Base-by-base conservation (phyloP, 139 green algal species). In the Tetradesmus obliquus region DNA sequence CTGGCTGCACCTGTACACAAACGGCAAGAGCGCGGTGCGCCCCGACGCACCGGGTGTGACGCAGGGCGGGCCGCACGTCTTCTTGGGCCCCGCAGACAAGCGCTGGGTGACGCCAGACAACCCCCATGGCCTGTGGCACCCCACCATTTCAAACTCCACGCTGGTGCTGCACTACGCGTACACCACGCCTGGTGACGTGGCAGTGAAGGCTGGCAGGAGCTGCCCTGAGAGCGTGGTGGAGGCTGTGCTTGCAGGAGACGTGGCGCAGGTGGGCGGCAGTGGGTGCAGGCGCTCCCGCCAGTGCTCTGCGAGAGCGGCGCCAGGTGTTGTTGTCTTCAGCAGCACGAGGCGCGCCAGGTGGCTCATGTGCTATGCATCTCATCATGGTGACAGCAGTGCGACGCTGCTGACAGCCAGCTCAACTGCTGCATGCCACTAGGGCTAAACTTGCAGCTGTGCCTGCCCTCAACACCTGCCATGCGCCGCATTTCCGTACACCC, bases 1-100 rank as follows among this genome's bases (percentile, higher is more conserved):
- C 10, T 96, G 94, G 88, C 84, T 96, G 9, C 69, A 90, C 7
- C 76, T 96, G 17, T 96, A 96, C 88, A 94, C 93, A 9, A 96
- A 96, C 80, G 92, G 94, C 87, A 96, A 96, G 87, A 92, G 82
- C 12, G 94, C 94, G 4, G 94, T 95, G 51, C 85, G 94, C 54
- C 89, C 95, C n/a, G 80, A 92, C 9, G 81, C 80, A 2, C 58
- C 58, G 12, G 88, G 88, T 20, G 87, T 91, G 17, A 55, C 54
- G 2, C 88, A 92, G 60, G 88, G 58, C 5, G 88, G 88, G 5
- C 88, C 88, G 24, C 88, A 92, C 74, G 60, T 92, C 6, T 92
- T 92, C 80, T 2, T 87, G 2, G 88, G 88, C 12, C 80, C 88
- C 19, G 79, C 88, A 15, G 60, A 88, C 81, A 12, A 58, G 8